These are phyloP conservation scores for Micractinium sp. DNA, from an alignment of 139 green algal genomes.

Conservation along the genomic window DNA sequence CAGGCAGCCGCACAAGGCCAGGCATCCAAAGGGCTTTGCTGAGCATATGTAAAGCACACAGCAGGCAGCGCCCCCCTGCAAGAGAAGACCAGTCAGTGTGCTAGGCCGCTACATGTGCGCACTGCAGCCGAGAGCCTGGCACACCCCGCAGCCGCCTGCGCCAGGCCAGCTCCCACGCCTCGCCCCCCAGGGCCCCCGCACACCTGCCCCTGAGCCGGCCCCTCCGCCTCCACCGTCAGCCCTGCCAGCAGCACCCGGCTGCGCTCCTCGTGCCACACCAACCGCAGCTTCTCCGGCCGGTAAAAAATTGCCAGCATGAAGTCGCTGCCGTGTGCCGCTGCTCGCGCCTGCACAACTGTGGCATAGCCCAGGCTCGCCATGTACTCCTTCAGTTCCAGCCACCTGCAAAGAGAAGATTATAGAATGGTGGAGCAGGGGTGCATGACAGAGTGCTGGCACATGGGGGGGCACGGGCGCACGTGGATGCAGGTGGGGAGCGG, in stretches of 20 bases:
- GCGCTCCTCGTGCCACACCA: slow-evolving; percentile 58
- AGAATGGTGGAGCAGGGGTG: no score
- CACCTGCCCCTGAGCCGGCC: slow-evolving; percentile 22
- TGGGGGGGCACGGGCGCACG: no score
- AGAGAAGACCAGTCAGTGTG: no score
- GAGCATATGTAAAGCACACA: no score
- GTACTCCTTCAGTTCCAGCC: slow-evolving; percentile 34
- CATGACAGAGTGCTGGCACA: no score
- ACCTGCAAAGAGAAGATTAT: slow-evolving; percentile 18
- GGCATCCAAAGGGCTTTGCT: no score
- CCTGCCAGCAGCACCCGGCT: slow-evolving; percentile 53
- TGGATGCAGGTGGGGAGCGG: not conserved
- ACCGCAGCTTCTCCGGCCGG: not conserved
- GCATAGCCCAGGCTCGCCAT: slow-evolving; percentile 49
- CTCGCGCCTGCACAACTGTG: slow-evolving; percentile 19
- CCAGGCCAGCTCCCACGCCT: not conserved
- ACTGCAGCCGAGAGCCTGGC: no score
- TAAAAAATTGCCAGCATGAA: slow-evolving; percentile 43
- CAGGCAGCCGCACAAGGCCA: not conserved
- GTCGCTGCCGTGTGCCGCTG: slow-evolving; percentile 2
- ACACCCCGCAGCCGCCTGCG: not conserved
- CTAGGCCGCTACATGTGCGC: no score
- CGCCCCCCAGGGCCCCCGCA: not conserved
- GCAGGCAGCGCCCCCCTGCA: no score
- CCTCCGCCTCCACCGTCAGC: slow-evolving; percentile 29